Percentiles rank a stretch among this genome's conserved stretches.
Conservation (phyloP, 345 rosid genomes). For the Toxicodendron radicans region DNA sequence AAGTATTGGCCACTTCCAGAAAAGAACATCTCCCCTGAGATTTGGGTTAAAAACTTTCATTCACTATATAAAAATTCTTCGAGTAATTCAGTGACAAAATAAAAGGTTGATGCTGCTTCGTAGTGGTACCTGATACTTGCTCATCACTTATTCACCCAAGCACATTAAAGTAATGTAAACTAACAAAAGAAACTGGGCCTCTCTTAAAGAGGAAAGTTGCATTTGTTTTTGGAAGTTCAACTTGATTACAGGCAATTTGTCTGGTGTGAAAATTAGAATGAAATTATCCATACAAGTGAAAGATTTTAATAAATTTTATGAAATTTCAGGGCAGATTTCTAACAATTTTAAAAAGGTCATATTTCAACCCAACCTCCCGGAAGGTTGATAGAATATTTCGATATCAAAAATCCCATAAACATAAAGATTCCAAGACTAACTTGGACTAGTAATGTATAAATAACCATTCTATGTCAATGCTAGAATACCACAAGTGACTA, state of each 20-base stretch:
- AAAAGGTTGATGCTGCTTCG: not conserved
- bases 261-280: no score
- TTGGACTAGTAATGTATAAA: not conserved
- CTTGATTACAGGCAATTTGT: no score
- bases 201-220: no score
- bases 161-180: not conserved
- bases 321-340: no score
- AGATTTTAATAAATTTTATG: no score
- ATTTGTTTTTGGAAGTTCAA: no score
- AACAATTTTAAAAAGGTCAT: no score
- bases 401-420: not conserved
- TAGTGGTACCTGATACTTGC: slow-evolving; percentile 6
- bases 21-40: slow-evolving; percentile 19
- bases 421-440: not conserved
- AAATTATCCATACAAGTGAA: no score
- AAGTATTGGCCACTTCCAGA: slow-evolving; percentile 13
- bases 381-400: no score
- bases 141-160: not conserved
- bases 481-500: not conserved
- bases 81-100: not conserved
- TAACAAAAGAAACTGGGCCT: not conserved
- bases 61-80: not conserved
- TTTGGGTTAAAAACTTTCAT: not conserved
- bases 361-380: no score
- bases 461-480: not conserved